Conservation (phyloP, 805 yeast genomes). For the Pichia occidentalis region DNA sequence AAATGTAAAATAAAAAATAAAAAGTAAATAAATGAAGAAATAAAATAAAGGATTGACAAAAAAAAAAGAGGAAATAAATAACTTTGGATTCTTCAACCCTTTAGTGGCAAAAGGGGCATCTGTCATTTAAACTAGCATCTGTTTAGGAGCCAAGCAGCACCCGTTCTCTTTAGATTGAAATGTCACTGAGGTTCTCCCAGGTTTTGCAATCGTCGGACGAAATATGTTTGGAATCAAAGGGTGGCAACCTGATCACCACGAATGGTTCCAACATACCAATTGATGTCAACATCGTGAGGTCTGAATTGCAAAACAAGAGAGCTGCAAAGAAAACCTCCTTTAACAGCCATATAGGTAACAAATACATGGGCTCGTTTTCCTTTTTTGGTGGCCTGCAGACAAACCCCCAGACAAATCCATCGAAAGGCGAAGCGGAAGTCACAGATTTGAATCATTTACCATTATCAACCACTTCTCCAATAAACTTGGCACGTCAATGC, state of each 20-base stretch:
- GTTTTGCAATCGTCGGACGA: conserved; percentile 20
- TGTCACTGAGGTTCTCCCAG: conserved; percentile 28
- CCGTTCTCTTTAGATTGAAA: too few relatives aligned
- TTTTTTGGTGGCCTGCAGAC: conserved; percentile 5
- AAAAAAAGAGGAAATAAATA: too few relatives aligned
- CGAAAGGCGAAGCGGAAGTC: conserved; percentile 14
- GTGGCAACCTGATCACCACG: neutral
- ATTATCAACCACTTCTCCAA: conserved; percentile 44
- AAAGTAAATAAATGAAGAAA: too few relatives aligned
- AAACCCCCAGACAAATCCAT: conserved; percentile 15
- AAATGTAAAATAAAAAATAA: too few relatives aligned
- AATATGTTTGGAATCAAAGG: conserved; percentile 1
- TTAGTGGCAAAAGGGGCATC: too few relatives aligned
- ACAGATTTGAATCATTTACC: conserved; percentile 37
- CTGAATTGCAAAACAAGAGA: conserved; percentile 25
- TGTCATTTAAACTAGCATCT: too few relatives aligned
- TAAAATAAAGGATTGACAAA: too few relatives aligned
- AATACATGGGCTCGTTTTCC: conserved; percentile 7
- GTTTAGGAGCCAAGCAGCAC: too few relatives aligned
- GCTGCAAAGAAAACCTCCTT: conserved; percentile 19
- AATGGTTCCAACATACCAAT: too few relatives aligned
- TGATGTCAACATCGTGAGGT: conserved; percentile 18
- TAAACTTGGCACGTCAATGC: conserved; percentile 57
- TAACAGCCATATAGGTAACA: conserved; percentile 1
- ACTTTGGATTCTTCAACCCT: too few relatives aligned